Evolutionary conservation across 2,329 filamentous ascomycete species (phyloP).

Genomic region (Hypoxylon sp.): DNA sequence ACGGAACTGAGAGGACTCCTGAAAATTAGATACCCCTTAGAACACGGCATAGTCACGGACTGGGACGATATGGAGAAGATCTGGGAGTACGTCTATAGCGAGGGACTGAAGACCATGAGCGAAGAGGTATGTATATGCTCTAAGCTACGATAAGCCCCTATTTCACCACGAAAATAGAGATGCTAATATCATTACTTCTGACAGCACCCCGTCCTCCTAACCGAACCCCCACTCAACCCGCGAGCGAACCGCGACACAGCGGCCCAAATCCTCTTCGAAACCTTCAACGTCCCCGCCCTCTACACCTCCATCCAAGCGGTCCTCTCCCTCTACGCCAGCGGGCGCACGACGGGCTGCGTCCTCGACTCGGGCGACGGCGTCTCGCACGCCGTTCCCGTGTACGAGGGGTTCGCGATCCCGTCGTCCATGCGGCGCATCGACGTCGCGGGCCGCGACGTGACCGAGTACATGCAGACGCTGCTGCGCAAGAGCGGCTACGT

Average conservation of each 20-base stretch:
- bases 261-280: conserved; percentile 97
- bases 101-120: conserved; percentile 94
- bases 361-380: conserved; percentile 96
- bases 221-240: conserved; percentile 95
- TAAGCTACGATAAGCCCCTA: background rate
- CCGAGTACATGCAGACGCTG: conserved; percentile 91
- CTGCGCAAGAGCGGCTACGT: conserved; percentile 93
- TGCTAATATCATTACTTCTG: conserved; percentile 1
- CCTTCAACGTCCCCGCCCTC: conserved; percentile 96
- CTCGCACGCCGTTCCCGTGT: conserved; percentile 96
- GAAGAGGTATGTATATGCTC: conserved; percentile 78
- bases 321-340: conserved; percentile 93
- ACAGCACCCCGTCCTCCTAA: conserved; percentile 93
- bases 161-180: background rate
- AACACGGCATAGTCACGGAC: conserved; percentile 98
- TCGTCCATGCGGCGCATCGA: conserved; percentile 96
- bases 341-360: conserved; percentile 94
- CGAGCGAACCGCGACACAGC: conserved; percentile 95
- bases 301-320: conserved; percentile 98
- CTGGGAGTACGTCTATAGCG: conserved; percentile 97
- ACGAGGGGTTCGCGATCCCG: conserved; percentile 96
- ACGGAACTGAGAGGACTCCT: conserved; percentile 91
- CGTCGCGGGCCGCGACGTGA: conserved; percentile 94
- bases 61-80: conserved; percentile 99
- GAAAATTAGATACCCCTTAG: conserved; percentile 95